Conservation (phyloP, 768 basidiomycete genomes). For the button mushroom (Agaricus bisporus) region DNA sequence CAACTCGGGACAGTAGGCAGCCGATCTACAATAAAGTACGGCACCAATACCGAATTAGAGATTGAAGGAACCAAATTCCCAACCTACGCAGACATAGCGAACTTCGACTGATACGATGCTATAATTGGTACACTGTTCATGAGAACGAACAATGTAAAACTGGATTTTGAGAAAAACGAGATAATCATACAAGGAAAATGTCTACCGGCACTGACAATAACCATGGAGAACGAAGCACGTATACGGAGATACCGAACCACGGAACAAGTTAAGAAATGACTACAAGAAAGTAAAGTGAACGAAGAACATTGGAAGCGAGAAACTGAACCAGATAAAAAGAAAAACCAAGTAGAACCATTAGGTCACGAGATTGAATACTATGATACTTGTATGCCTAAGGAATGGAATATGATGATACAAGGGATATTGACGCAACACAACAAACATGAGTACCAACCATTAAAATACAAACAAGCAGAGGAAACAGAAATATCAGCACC, state of each 20-base stretch:
- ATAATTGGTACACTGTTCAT: conserved; percentile 31
- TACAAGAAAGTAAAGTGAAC: neutral
- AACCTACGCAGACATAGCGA: conserved; percentile 26
- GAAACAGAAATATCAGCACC: too few relatives aligned
- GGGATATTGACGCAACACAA: neutral
- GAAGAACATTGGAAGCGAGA: neutral
- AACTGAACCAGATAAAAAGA: too few relatives aligned
- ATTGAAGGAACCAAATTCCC: neutral
- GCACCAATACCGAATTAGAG: neutral
- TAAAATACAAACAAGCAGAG: too few relatives aligned
- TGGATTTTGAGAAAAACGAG: conserved; percentile 18
- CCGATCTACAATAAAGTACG: neutral
- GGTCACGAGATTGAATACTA: conserved; percentile 12
- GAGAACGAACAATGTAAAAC: conserved; percentile 13
- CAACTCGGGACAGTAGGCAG: neutral
- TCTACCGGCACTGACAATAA: neutral
- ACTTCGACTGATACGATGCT: conserved; percentile 29
- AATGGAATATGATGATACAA: conserved; percentile 17
- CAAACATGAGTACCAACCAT: too few relatives aligned
- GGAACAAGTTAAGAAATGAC: neutral
- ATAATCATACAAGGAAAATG: conserved; percentile 10
- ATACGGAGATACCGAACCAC: neutral
- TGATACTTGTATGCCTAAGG: conserved; percentile 15
- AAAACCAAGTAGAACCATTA: too few relatives aligned
- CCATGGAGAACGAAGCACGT: neutral